A percentile compares a stretch with the other conserved stretches of the same genome.
Conservation (phyloP, 2,329 filamentous ascomycete genomes). For the Huntiella savannae region DNA sequence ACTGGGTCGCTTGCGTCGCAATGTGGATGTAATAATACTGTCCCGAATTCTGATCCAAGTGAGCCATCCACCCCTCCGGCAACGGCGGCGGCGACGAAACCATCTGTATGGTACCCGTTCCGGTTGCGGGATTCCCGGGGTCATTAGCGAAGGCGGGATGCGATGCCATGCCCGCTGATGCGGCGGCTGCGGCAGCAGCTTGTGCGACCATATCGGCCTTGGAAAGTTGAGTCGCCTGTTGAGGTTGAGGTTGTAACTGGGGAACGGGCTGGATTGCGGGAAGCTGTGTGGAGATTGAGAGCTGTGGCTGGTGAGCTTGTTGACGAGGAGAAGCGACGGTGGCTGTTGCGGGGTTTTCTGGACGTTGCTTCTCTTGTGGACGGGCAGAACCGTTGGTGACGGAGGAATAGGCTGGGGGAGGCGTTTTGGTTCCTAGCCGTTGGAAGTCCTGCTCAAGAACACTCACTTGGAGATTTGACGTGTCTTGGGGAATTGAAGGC, state of each 20-base stretch:
- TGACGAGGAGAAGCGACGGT: constrained; percentile 11
- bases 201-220: constrained; percentile 16
- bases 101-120: constrained; percentile 9
- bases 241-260: constrained; percentile 4
- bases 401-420: constrained; percentile 88
- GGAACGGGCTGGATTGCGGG: not conserved
- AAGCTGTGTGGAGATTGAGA: constrained; percentile 7
- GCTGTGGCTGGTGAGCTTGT: constrained; percentile 4
- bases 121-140: not conserved
- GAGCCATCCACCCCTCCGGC: constrained; percentile 95
- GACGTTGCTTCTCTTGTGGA: constrained; percentile 58
- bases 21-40: constrained; percentile 99
- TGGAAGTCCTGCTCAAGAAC: constrained; percentile 76
- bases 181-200: constrained; percentile 28
- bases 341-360: constrained; percentile 11
- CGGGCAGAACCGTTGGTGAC: constrained; percentile 46
- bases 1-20: constrained; percentile 86
- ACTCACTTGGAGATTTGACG: constrained; percentile 34
- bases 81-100: constrained; percentile 75
- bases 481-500: constrained; percentile 3
- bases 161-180: constrained; percentile 34
- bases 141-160: constrained; percentile 91
- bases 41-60: constrained; percentile 84
- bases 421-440: constrained; percentile 62
- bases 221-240: constrained; percentile 4